These are phyloP conservation scores for Pulveroboletus sp. DNA, from an alignment of 768 basidiomycete genomes.

Conservation along the genomic window DNA sequence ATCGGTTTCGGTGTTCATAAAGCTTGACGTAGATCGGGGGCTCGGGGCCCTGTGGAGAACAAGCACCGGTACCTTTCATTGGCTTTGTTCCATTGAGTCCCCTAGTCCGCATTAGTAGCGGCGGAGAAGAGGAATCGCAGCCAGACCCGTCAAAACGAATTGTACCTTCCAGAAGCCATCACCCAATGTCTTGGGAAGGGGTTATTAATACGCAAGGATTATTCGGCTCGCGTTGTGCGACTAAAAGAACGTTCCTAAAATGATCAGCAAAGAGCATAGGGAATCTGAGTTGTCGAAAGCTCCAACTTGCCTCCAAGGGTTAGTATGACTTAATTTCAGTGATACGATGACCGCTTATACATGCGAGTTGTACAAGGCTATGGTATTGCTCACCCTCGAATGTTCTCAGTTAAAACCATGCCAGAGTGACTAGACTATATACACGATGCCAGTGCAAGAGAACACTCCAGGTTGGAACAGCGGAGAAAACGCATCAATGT, in stretches of 20 bases:
- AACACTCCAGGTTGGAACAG: background rate
- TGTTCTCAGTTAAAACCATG: background rate
- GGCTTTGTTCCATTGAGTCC: background rate
- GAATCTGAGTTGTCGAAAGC: background rate
- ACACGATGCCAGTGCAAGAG: background rate
- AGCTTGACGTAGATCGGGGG: background rate
- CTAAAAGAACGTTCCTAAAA: background rate
- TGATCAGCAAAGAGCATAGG: background rate
- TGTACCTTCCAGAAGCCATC: background rate
- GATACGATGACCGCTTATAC: background rate
- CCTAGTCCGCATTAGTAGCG: background rate
- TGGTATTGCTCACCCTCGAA: background rate
- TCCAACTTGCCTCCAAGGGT: no score
- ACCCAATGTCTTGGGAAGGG: background rate
- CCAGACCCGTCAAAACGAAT: background rate
- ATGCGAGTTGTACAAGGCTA: constrained; percentile 12
- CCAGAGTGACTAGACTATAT: no score
- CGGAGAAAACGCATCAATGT: background rate
- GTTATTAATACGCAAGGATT: background rate
- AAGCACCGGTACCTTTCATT: background rate
- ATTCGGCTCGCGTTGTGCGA: background rate
- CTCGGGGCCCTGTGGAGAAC: background rate
- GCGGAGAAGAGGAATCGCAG: background rate
- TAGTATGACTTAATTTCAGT: background rate
- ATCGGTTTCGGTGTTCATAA: no score